These are phyloP conservation scores for Acanthamoeba triangularis DNA, from an alignment of 208 protist species.

Conservation along the genomic window DNA sequence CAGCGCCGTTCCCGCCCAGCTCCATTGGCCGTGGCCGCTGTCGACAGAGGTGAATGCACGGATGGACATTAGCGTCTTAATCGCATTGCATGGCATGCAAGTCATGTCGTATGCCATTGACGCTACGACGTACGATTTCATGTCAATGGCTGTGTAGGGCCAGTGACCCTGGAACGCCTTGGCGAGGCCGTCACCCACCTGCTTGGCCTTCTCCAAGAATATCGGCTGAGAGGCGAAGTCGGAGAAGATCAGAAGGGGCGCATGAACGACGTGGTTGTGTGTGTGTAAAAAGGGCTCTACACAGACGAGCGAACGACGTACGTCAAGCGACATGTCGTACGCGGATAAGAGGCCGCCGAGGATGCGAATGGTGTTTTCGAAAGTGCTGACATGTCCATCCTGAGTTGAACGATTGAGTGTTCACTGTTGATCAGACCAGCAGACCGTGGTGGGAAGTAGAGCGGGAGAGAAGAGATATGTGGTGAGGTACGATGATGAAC, in stretches of 20 bases:
- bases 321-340: slow-evolving; percentile 53
- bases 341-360: slow-evolving; percentile 79
- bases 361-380: slow-evolving; percentile 85
- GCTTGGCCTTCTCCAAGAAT: slow-evolving; percentile 76
- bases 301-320: background rate
- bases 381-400: slow-evolving; percentile 55
- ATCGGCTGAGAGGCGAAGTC: background rate
- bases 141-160: background rate
- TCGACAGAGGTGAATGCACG: background rate
- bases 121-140: background rate
- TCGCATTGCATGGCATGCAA: no score
- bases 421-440: background rate
- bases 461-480: background rate
- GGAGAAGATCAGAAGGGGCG: no score
- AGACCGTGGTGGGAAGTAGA: background rate
- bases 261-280: no score
- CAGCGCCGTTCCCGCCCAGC: slow-evolving; percentile 80
- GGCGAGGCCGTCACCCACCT: slow-evolving; percentile 75
- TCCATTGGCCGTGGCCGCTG: background rate
- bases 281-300: no score
- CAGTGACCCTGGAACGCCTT: slow-evolving; percentile 73
- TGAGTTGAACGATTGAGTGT: background rate
- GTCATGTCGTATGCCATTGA: background rate
- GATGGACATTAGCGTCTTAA: background rate
- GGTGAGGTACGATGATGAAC: background rate